Conservation (phyloP, 2,329 filamentous ascomycete species). For the Fusarium drepaniforme region DNA sequence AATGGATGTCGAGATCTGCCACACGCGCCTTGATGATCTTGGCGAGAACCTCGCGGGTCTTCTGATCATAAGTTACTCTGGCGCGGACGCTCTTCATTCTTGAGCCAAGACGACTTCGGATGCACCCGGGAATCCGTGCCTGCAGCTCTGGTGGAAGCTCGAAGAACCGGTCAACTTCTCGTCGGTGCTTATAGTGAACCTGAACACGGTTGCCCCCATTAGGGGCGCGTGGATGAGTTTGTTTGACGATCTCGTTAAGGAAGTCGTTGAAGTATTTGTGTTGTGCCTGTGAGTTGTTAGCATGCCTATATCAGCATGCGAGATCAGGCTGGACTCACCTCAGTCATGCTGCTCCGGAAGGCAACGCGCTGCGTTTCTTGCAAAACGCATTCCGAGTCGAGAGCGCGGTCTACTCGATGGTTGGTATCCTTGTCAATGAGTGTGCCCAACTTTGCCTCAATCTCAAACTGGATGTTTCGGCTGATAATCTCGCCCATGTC, state of each 20-base stretch:
- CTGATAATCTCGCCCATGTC: conserved; percentile 73
- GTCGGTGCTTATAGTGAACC: conserved; percentile 84
- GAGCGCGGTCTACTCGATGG: conserved; percentile 74
- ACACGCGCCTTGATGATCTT: conserved; percentile 95
- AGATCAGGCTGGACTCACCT: conserved; percentile 66
- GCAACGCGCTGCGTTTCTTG: conserved; percentile 69
- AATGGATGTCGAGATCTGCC: conserved; percentile 87
- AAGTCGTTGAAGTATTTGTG: conserved; percentile 88
- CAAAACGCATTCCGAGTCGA: conserved; percentile 79
- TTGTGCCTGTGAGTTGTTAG: conserved; percentile 68
- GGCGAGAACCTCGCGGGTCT: conserved; percentile 75
- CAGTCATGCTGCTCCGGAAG: conserved; percentile 92
- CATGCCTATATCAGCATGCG: background rate
- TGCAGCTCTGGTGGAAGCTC: conserved; percentile 74
- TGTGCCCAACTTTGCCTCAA: conserved; percentile 93
- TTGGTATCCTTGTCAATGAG: conserved; percentile 81
- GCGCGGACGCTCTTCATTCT: conserved; percentile 59
- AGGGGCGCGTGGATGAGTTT: conserved; percentile 68
- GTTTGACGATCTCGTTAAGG: conserved; percentile 76
- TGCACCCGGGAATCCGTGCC: conserved; percentile 71
- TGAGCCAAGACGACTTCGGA: conserved; percentile 68
- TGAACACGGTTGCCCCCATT: conserved; percentile 64
- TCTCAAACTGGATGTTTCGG: conserved; percentile 82
- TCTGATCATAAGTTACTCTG: conserved; percentile 82
- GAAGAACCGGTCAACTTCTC: conserved; percentile 87